phyloP scores from a whole-genome alignment of 441 rosid genomes.

The Erysimum cheiri region DNA sequence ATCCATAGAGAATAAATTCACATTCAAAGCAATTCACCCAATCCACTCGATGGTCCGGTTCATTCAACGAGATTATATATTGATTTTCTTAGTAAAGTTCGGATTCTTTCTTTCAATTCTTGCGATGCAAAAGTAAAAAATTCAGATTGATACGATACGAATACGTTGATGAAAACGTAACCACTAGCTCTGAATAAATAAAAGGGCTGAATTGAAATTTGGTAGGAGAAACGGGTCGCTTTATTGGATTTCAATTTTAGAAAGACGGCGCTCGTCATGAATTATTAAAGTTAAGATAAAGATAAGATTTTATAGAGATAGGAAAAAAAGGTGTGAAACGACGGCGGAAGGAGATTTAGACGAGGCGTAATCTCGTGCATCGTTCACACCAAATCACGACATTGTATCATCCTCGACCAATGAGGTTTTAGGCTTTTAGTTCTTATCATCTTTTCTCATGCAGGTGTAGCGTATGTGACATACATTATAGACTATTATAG shows the following conservation, averaged over 20 bases:
- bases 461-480: conserved; percentile 9
- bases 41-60: conserved; percentile 1
- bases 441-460: background rate
- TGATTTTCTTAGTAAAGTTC: background rate
- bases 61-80: background rate
- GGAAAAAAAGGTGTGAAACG: conserved; percentile 4
- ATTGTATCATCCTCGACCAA: conserved; percentile 18
- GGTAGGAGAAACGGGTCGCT: conserved; percentile 3
- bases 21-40: background rate
- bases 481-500: background rate
- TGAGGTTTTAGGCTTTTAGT: background rate
- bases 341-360: conserved; percentile 5
- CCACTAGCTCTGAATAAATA: background rate
- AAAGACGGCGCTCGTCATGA: conserved; percentile 44
- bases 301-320: conserved; percentile 16
- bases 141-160: conserved; percentile 8
- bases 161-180: conserved; percentile 2
- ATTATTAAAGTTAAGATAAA: conserved; percentile 31
- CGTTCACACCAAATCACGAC: conserved; percentile 6
- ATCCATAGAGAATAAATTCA: conserved; percentile 14
- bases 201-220: conserved; percentile 20
- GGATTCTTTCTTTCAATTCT: background rate
- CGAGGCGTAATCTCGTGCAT: background rate
- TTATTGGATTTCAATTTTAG: background rate
- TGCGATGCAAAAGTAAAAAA: background rate